phyloP scores from a whole-genome alignment of 352 stramenopile species.

The Phytopythium ostracodes region DNA sequence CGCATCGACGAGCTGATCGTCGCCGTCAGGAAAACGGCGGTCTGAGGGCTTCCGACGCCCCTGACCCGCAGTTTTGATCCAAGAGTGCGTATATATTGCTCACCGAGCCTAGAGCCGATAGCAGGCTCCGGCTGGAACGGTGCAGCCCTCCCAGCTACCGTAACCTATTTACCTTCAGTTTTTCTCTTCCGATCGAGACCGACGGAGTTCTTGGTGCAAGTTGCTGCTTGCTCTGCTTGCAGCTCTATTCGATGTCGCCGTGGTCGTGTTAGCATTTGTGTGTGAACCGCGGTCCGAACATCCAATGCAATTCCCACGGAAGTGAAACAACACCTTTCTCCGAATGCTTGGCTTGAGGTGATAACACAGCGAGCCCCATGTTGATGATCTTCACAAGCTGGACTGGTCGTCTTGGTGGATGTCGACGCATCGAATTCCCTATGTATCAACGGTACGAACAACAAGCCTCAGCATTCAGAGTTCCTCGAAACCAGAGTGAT shows the following conservation, averaged over 20 bases:
- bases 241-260: no score
- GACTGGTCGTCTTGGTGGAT: not conserved
- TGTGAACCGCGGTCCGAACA: no score
- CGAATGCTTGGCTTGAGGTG: no score
- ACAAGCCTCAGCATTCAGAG: not conserved
- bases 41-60: slow-evolving; percentile 9
- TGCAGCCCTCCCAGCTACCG: not conserved
- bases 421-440: not conserved
- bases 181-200: no score
- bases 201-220: no score
- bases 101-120: not conserved
- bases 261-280: no score
- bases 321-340: no score
- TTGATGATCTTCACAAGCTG: not conserved
- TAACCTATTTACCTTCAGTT: slow-evolving; percentile 9
- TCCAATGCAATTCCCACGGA: no score
- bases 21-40: slow-evolving; percentile 14
- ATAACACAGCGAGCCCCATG: no score
- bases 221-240: no score
- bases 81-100: slow-evolving; percentile 15
- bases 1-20: slow-evolving; percentile 43
- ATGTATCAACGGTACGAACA: not conserved
- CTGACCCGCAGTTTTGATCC: not conserved
- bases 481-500: not conserved
- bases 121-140: not conserved